Conservation (phyloP, 805 yeast species). For the Sugiyamaella lignohabitans region DNA sequence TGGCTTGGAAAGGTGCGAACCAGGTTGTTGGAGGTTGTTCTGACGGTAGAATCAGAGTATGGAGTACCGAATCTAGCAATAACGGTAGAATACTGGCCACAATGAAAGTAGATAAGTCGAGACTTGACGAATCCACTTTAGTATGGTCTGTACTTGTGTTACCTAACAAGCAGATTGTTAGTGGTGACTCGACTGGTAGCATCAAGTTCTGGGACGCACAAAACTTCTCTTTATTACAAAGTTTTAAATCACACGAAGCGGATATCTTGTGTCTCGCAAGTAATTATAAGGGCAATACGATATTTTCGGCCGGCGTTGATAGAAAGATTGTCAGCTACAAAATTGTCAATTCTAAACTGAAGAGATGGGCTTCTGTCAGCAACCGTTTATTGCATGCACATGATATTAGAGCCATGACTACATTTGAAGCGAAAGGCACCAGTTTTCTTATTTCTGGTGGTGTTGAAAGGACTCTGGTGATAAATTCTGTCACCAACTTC, state of each 20-base stretch:
- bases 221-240: conserved; percentile 69
- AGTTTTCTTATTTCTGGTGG: conserved; percentile 52
- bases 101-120: conserved; percentile 86
- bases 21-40: conserved; percentile 88
- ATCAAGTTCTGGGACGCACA: conserved; percentile 88
- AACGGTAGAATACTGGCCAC: conserved; percentile 69
- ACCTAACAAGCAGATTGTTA: conserved; percentile 69
- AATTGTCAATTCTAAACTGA: conserved; percentile 35
- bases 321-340: conserved; percentile 76
- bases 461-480: conserved; percentile 37
- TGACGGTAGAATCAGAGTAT: conserved; percentile 83
- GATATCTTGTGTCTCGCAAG: conserved; percentile 73
- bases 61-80: conserved; percentile 46
- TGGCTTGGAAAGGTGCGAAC: conserved; percentile 67
- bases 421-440: conserved; percentile 47
- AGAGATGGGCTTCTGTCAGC: conserved; percentile 69
- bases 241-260: conserved; percentile 80
- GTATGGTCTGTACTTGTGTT: conserved; percentile 80
- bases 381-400: conserved; percentile 77
- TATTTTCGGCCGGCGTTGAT: conserved; percentile 91
- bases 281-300: conserved; percentile 52
- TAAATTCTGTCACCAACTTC: conserved; percentile 61
- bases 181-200: conserved; percentile 95
- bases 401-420: conserved; percentile 72
- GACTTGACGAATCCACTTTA: conserved; percentile 59